Conservation (phyloP, 2,329 filamentous ascomycete species). For the Talaromyces sp. region DNA sequence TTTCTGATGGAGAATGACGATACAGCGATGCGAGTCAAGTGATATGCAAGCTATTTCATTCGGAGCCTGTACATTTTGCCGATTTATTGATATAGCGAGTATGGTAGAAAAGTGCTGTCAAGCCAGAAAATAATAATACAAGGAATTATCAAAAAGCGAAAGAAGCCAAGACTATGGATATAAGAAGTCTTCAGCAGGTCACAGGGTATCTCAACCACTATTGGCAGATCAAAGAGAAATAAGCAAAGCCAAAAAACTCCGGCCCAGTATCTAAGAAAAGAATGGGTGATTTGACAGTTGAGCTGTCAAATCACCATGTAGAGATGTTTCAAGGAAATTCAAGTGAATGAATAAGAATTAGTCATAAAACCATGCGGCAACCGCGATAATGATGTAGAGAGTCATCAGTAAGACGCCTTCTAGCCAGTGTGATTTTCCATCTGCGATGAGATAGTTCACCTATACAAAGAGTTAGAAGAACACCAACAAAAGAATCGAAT, state of each 20-base stretch:
- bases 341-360: neutral
- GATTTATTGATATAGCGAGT: neutral
- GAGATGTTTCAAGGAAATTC: neutral
- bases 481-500: neutral
- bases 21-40: neutral
- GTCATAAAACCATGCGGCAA: constrained; percentile 52
- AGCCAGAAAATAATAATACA: neutral
- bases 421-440: constrained; percentile 58
- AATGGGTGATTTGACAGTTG: neutral
- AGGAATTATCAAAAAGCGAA: neutral
- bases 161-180: neutral
- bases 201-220: neutral
- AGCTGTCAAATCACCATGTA: neutral
- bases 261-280: neutral
- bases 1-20: neutral
- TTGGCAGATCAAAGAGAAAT: neutral
- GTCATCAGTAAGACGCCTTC: constrained; percentile 60
- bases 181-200: neutral
- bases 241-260: neutral
- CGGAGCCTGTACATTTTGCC: neutral
- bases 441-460: constrained; percentile 62
- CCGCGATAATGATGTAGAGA: constrained; percentile 60
- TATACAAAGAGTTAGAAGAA: constrained; percentile 24
- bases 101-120: neutral
- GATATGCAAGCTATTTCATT: neutral